A percentile compares a stretch with the other conserved stretches of the same genome.
phyloP scores from a whole-genome alignment of 768 basidiomycete genomes.

The Phaeotremella skinneri region DNA sequence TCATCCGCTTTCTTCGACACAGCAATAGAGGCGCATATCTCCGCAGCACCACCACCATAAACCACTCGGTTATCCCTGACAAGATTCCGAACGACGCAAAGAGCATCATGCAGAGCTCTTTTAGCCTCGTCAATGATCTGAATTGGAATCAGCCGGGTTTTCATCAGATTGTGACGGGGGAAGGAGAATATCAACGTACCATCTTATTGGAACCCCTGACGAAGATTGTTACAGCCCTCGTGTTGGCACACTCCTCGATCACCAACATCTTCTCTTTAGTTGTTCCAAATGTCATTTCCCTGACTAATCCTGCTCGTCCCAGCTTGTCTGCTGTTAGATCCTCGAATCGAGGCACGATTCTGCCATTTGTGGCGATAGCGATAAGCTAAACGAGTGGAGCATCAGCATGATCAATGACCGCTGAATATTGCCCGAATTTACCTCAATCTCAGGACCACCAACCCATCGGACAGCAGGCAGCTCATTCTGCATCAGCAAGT shows the following conservation, averaged over 20 bases:
- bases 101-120: conserved; percentile 93
- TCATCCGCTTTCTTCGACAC: conserved; percentile 93
- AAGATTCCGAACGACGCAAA: conserved; percentile 94
- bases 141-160: neutral
- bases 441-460: conserved; percentile 98
- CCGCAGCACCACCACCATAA: conserved; percentile 96
- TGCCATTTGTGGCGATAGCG: conserved; percentile 95
- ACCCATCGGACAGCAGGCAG: conserved; percentile 98
- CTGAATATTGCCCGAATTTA: no score
- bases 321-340: conserved; percentile 88
- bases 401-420: conserved; percentile 9
- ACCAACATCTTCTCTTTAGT: conserved; percentile 99
- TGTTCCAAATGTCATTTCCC: conserved; percentile 93
- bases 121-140: conserved; percentile 99
- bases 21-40: conserved; percentile 91
- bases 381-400: conserved; percentile 65
- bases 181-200: conserved; percentile 57
- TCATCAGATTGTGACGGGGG: neutral
- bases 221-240: conserved; percentile 92
- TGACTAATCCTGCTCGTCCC: conserved; percentile 86
- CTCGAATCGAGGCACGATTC: conserved; percentile 97
- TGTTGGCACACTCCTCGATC: conserved; percentile 97
- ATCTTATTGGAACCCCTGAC: conserved; percentile 98
- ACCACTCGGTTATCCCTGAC: conserved; percentile 94
- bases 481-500: conserved; percentile 94